Percentiles rank a stretch among this genome's conserved stretches.
These are phyloP conservation scores for Pichia sp. DNA, from an alignment of 1,139 yeast species.

Conservation along the genomic window DNA sequence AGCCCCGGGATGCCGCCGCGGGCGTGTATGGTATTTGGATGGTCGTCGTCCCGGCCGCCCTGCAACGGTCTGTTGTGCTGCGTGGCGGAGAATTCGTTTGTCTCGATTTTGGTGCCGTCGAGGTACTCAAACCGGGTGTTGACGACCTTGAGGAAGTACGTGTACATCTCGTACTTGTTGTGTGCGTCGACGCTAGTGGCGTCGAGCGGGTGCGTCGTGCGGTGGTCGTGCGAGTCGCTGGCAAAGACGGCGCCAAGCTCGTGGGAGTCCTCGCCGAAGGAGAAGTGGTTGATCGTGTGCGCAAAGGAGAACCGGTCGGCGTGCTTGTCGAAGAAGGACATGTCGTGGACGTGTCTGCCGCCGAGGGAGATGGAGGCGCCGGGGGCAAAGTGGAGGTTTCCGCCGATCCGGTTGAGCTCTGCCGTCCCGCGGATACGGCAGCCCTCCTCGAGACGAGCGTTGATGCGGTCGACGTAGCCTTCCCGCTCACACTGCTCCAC, in stretches of 20 bases:
- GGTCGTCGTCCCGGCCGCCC: conserved; percentile 90
- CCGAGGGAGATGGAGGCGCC: conserved; percentile 61
- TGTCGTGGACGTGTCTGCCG: conserved; percentile 75
- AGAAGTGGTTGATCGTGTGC: conserved; percentile 72
- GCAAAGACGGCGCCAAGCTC: conserved; percentile 21
- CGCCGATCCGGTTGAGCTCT: conserved; percentile 77
- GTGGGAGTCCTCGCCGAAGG: conserved; percentile 68
- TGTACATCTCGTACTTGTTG: conserved; percentile 59
- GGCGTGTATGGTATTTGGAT: conserved; percentile 79
- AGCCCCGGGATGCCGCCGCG: conserved; percentile 91
- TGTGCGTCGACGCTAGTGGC: conserved; percentile 40
- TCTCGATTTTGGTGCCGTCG: conserved; percentile 54
- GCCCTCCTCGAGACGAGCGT: conserved; percentile 68
- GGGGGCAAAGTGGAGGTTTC: conserved; percentile 93
- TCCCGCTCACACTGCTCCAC: conserved; percentile 88
- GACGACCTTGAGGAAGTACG: conserved; percentile 85
- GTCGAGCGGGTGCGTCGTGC: conserved; percentile 73
- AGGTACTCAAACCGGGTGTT: conserved; percentile 79
- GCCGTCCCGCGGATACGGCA: conserved; percentile 82
- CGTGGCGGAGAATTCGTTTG: conserved; percentile 91
- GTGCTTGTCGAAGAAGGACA: conserved; percentile 60
- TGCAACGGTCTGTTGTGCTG: conserved; percentile 76
- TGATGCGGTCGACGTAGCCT: conserved; percentile 66
- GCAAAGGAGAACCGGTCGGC: conserved; percentile 59
- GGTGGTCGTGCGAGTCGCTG: conserved; percentile 28